Conservation (phyloP, 169 alveolate genomes). For the Eimeria tenella region DNA sequence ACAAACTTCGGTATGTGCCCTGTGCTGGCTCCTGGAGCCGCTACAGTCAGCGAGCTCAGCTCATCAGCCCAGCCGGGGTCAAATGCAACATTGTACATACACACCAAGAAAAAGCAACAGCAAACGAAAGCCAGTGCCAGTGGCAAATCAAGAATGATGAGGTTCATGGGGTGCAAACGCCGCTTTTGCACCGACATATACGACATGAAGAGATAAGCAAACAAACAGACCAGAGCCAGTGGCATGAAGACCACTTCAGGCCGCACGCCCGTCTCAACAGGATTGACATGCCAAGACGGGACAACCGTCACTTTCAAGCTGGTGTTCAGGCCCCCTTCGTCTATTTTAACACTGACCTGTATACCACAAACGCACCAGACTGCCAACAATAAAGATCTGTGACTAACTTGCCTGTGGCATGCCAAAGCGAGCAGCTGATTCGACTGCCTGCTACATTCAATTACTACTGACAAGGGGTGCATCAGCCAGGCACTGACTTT, state of each 20-base stretch:
- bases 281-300: constrained; percentile 59
- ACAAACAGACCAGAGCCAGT: constrained; percentile 20
- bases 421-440: too few species aligned
- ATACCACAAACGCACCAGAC: neutral
- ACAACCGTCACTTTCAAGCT: constrained; percentile 54
- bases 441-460: too few species aligned
- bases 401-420: too few species aligned
- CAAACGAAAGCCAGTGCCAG: constrained; percentile 50
- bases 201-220: constrained; percentile 41
- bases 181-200: constrained; percentile 46
- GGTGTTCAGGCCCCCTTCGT: constrained; percentile 40
- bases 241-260: constrained; percentile 57
- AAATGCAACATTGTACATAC: constrained; percentile 71
- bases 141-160: constrained; percentile 48
- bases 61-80: constrained; percentile 67
- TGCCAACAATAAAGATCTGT: neutral
- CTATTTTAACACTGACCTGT: constrained; percentile 12
- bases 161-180: constrained; percentile 15
- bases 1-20: constrained; percentile 59
- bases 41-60: constrained; percentile 2
- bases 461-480: too few species aligned
- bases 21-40: neutral
- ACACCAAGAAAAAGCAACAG: constrained; percentile 55
- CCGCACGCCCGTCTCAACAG: constrained; percentile 61
- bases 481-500: constrained; percentile 34